phyloP scores from a whole-genome alignment of 2,329 filamentous ascomycete species.

The Xylariomycetidae sp. region DNA sequence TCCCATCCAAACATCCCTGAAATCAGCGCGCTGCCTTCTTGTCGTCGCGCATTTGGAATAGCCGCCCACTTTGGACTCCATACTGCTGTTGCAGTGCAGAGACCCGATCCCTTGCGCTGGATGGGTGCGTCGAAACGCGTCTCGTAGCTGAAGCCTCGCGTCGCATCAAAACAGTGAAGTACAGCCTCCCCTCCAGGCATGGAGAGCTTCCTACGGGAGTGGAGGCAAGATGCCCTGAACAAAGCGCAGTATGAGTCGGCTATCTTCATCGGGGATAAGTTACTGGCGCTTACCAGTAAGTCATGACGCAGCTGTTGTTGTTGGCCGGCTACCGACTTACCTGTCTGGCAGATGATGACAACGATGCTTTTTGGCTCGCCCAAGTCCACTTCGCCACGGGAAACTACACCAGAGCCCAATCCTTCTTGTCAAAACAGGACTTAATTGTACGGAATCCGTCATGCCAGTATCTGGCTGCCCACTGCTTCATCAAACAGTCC shows the following conservation, averaged over 20 bases:
- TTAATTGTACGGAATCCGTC: conserved; percentile 75
- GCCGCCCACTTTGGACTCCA: too few species aligned
- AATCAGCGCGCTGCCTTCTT: too few species aligned
- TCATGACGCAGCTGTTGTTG: too few species aligned
- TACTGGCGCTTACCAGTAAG: conserved; percentile 86
- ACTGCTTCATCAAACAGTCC: conserved; percentile 89
- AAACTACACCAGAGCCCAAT: conserved; percentile 87
- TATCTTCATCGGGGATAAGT: conserved; percentile 95
- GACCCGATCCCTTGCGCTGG: too few species aligned
- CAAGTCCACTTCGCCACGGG: conserved; percentile 94
- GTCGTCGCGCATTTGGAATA: too few species aligned
- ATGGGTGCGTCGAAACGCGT: too few species aligned
- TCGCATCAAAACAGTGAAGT: conserved; percentile 3
- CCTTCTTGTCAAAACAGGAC: conserved; percentile 78
- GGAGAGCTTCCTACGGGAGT: conserved; percentile 89
- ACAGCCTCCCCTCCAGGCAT: conserved; percentile 42
- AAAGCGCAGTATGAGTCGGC: conserved; percentile 95
- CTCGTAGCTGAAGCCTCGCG: conserved; percentile 4
- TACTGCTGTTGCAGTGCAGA: too few species aligned
- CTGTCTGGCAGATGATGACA: conserved; percentile 65
- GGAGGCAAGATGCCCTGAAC: conserved; percentile 91
- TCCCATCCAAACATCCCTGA: too few species aligned
- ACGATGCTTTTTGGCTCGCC: conserved; percentile 96
- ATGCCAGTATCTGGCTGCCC: conserved; percentile 86
- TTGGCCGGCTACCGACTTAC: too few species aligned